phyloP scores from a whole-genome alignment of 805 yeast species.

The Myxozyma monticola region DNA sequence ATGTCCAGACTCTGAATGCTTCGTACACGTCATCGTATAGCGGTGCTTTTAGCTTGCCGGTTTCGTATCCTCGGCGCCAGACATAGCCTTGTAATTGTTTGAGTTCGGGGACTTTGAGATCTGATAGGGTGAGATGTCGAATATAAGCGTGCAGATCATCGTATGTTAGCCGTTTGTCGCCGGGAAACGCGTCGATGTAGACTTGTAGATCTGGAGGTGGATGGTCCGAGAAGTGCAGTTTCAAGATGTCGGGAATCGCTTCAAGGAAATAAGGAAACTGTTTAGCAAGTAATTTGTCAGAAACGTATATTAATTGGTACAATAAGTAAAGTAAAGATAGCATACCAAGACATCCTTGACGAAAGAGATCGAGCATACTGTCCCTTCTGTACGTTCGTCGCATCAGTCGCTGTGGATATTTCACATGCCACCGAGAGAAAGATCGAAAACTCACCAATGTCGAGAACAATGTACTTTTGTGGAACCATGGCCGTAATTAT shows the following conservation, averaged over 20 bases:
- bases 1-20: conserved; percentile 49
- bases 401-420: too few relatives aligned
- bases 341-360: conserved; percentile 64
- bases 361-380: conserved; percentile 86
- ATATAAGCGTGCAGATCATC: conserved; percentile 50
- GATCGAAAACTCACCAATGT: too few relatives aligned
- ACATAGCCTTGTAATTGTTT: conserved; percentile 80
- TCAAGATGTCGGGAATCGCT: conserved; percentile 48
- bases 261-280: conserved; percentile 65
- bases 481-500: too few relatives aligned
- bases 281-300: conserved; percentile 37
- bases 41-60: conserved; percentile 78
- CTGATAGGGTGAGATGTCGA: conserved; percentile 56
- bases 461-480: conserved; percentile 11
- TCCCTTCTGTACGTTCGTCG: conserved; percentile 94
- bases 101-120: conserved; percentile 73
- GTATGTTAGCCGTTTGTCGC: conserved; percentile 35
- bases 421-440: too few relatives aligned
- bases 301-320: too few relatives aligned
- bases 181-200: conserved; percentile 51
- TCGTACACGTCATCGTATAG: conserved; percentile 69
- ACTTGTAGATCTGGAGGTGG: conserved; percentile 33
- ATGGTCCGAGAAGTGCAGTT: conserved; percentile 34
- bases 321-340: neutral
- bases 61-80: conserved; percentile 77